These are phyloP conservation scores for Apiospora malaysiana DNA, from an alignment of 2,329 filamentous ascomycete species.

Conservation along the genomic window DNA sequence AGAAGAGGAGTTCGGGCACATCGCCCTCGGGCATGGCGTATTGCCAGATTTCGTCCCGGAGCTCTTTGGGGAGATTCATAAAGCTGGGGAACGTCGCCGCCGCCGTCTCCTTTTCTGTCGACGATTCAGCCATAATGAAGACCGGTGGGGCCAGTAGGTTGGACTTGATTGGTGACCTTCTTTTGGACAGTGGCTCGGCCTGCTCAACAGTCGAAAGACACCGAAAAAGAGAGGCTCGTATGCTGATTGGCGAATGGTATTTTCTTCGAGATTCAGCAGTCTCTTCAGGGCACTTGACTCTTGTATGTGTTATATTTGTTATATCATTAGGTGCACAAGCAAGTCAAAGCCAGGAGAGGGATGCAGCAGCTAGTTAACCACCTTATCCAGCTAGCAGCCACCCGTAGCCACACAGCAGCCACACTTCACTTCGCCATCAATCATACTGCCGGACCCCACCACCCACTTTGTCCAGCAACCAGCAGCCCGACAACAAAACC, in stretches of 20 bases:
- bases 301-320: too few relatives aligned
- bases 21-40: constrained; percentile 13
- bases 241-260: too few relatives aligned
- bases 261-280: too few relatives aligned
- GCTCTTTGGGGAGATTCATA: constrained; percentile 18
- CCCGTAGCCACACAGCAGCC: neutral
- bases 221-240: neutral
- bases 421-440: neutral
- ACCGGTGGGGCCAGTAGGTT: neutral
- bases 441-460: constrained; percentile 15
- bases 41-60: constrained; percentile 17
- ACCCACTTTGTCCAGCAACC: neutral
- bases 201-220: neutral
- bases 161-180: neutral
- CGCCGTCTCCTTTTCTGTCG: neutral
- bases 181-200: neutral
- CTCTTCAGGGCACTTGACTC: too few relatives aligned
- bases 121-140: neutral
- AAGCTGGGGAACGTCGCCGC: neutral
- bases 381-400: neutral
- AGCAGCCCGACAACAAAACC: constrained; percentile 13
- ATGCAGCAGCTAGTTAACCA: neutral
- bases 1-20: constrained; percentile 17
- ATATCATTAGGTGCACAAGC: too few relatives aligned
- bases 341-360: too few relatives aligned